Percentiles rank a stretch among this genome's conserved stretches.
phyloP scores from a whole-genome alignment of 106 monocot genomes.

The Triglochin maritima region DNA sequence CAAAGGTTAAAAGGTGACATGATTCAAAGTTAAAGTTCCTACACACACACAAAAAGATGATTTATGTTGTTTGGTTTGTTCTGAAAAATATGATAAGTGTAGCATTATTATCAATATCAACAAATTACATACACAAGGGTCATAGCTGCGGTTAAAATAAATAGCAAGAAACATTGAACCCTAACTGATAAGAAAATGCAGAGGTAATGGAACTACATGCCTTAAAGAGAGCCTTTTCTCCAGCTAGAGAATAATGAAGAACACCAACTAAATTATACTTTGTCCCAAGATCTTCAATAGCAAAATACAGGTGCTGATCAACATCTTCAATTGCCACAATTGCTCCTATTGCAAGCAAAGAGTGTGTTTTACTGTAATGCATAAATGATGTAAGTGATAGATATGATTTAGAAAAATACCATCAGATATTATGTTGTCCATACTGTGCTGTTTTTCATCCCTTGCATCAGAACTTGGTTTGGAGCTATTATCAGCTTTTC shows the following conservation, averaged over 20 bases:
- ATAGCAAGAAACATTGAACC: too few relatives aligned
- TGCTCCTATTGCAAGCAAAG: conserved; percentile 36
- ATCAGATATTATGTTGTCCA: conserved; percentile 47
- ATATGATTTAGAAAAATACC: conserved; percentile 31
- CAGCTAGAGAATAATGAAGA: conserved; percentile 71
- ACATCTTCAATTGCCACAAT: conserved; percentile 79
- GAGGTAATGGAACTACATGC: too few relatives aligned
- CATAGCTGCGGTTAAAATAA: too few relatives aligned
- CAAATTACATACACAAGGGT: too few relatives aligned
- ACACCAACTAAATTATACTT: conserved; percentile 44
- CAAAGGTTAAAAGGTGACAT: too few relatives aligned
- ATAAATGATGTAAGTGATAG: not conserved
- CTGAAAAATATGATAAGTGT: too few relatives aligned
- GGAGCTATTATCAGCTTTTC: conserved; percentile 13
- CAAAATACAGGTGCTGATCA: conserved; percentile 71
- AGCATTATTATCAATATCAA: too few relatives aligned
- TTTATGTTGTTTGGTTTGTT: too few relatives aligned
- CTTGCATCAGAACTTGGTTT: conserved; percentile 14
- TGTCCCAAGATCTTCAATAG: conserved; percentile 36
- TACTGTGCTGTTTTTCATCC: conserved; percentile 2
- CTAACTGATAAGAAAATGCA: too few relatives aligned
- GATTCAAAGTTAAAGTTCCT: too few relatives aligned
- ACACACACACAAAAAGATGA: too few relatives aligned
- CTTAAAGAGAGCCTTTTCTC: conserved; percentile 72
- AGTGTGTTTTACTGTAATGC: not conserved